phyloP scores from a whole-genome alignment of 2,329 filamentous ascomycete species.

The Fusarium tuaranense region DNA sequence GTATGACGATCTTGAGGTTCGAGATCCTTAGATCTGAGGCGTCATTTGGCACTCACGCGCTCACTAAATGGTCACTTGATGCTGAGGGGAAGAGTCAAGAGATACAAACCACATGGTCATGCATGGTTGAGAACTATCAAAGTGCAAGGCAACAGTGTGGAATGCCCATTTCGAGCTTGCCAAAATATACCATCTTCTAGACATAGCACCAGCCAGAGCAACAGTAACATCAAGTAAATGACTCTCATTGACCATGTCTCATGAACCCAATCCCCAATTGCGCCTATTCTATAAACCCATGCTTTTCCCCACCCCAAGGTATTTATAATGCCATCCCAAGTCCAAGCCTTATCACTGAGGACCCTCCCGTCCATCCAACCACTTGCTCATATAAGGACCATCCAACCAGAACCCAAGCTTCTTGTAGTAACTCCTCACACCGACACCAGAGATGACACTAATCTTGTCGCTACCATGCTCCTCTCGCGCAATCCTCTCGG shows the following conservation, averaged over 20 bases:
- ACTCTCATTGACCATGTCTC: conserved; percentile 11
- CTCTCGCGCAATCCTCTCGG: conserved; percentile 91
- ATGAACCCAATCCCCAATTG: conserved; percentile 30
- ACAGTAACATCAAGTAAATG: background rate
- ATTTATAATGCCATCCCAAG: conserved; percentile 20
- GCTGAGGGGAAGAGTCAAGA: background rate
- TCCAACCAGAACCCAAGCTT: conserved; percentile 95
- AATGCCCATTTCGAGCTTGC: background rate
- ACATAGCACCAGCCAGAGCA: background rate
- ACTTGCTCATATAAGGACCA: conserved; percentile 85
- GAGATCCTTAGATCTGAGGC: conserved; percentile 30
- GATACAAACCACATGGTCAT: background rate
- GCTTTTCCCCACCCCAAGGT: conserved; percentile 26
- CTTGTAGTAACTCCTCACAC: conserved; percentile 93
- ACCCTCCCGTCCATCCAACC: conserved; percentile 62
- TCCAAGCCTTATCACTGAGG: conserved; percentile 22
- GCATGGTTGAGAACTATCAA: fast-evolving
- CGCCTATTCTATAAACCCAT: conserved; percentile 39
- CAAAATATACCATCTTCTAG: background rate
- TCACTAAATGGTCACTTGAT: background rate
- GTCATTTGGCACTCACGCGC: background rate
- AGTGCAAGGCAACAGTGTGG: background rate
- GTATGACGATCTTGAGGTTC: conserved; percentile 9
- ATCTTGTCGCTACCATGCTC: conserved; percentile 96
- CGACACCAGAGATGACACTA: conserved; percentile 97